These are phyloP conservation scores for Sporothrix luriei DNA, from an alignment of 2,329 filamentous ascomycete species.

Conservation along the genomic window DNA sequence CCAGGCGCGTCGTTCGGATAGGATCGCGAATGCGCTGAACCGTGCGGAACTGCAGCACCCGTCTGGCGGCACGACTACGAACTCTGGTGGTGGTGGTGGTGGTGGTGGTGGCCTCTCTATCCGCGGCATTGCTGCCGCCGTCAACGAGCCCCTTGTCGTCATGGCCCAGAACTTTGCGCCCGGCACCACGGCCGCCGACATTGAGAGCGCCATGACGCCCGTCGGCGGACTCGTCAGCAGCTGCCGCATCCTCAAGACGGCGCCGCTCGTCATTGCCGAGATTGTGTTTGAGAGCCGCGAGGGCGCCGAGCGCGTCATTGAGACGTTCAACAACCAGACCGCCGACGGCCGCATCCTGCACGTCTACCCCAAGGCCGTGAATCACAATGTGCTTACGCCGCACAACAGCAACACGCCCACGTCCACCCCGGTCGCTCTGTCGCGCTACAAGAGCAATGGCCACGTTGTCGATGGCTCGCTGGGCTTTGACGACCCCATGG, in stretches of 20 bases:
- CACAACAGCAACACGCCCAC: constrained; percentile 30
- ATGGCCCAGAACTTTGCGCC: constrained; percentile 80
- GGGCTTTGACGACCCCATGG: constrained; percentile 57
- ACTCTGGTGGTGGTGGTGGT: constrained; percentile 51
- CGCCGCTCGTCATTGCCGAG: constrained; percentile 75
- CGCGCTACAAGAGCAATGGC: constrained; percentile 44
- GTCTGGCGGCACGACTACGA: constrained; percentile 31
- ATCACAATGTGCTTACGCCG: constrained; percentile 16
- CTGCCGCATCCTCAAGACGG: constrained; percentile 68
- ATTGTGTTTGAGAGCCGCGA: constrained; percentile 72
- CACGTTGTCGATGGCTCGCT: constrained; percentile 57
- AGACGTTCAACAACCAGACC: constrained; percentile 76
- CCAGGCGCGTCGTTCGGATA: constrained; percentile 45
- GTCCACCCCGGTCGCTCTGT: constrained; percentile 41
- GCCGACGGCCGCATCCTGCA: constrained; percentile 74
- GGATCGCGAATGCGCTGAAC: constrained; percentile 52
- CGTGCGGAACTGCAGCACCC: constrained; percentile 40
- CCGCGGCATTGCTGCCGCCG: constrained; percentile 64
- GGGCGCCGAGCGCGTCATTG: constrained; percentile 73
- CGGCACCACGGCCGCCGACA: constrained; percentile 79
- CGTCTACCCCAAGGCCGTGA: constrained; percentile 67
- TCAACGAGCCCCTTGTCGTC: constrained; percentile 61
- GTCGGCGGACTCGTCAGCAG: constrained; percentile 69
- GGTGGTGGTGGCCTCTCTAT: constrained; percentile 76
- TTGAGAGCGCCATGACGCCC: constrained; percentile 78